Percentiles rank a stretch among this genome's conserved stretches.
These are phyloP conservation scores for Mycena amicta DNA, from an alignment of 768 basidiomycete species.

Conservation along the genomic window DNA sequence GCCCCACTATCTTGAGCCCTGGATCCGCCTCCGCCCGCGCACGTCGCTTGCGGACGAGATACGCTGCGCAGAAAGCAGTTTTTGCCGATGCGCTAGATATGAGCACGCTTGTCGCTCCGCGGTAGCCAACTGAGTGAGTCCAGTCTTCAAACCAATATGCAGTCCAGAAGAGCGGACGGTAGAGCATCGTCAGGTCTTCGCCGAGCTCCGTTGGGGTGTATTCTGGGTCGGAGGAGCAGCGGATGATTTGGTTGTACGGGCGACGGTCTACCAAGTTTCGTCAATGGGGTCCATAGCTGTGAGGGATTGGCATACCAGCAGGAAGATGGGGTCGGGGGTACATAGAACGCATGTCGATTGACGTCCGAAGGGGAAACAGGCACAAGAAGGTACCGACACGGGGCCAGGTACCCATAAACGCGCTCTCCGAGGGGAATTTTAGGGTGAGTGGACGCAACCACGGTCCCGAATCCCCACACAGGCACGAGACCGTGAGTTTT, in stretches of 20 bases:
- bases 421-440: constrained; percentile 57
- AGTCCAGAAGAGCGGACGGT: constrained; percentile 75
- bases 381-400: constrained; percentile 57
- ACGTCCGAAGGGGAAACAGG: constrained; percentile 53
- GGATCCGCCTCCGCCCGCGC: constrained; percentile 28
- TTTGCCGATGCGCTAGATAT: constrained; percentile 75
- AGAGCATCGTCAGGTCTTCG: constrained; percentile 73
- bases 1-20: constrained; percentile 49
- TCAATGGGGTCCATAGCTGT: neutral
- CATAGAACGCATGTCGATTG: constrained; percentile 56
- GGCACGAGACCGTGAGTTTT: constrained; percentile 65
- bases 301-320: constrained; percentile 39
- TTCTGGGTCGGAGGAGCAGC: constrained; percentile 58
- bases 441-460: constrained; percentile 51
- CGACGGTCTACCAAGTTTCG: constrained; percentile 51
- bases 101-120: constrained; percentile 49
- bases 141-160: constrained; percentile 78
- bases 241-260: constrained; percentile 68
- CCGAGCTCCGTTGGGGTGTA: constrained; percentile 47
- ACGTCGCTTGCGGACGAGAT: constrained; percentile 53
- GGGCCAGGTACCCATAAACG: constrained; percentile 67
- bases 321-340: constrained; percentile 66
- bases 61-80: constrained; percentile 71
- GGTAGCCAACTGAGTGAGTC: constrained; percentile 54
- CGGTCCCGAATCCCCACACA: constrained; percentile 73